These are phyloP conservation scores for Colletotrichum camelliae DNA, from an alignment of 2,329 filamentous ascomycete genomes.

Conservation along the genomic window DNA sequence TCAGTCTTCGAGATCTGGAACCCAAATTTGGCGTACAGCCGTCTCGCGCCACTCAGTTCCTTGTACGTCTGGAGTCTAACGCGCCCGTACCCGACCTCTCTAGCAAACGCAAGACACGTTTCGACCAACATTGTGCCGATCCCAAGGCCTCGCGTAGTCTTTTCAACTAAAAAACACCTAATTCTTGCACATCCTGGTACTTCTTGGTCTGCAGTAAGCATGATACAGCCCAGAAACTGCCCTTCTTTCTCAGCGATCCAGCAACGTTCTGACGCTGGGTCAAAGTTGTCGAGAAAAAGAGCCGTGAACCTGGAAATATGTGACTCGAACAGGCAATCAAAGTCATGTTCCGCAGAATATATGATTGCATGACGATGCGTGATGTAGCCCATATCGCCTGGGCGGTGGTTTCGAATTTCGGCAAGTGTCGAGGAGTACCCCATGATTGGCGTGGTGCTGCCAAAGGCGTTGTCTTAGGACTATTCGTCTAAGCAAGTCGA, in stretches of 20 bases:
- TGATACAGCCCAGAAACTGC: constrained; percentile 29
- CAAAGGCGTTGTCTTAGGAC: background rate
- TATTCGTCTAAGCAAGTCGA: rapidly evolving
- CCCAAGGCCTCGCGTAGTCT: constrained; percentile 22
- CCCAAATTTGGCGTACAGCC: constrained; percentile 25
- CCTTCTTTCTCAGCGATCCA: constrained; percentile 30
- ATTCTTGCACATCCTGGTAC: constrained; percentile 22
- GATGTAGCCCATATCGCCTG: constrained; percentile 29
- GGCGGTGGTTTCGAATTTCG: constrained; percentile 18
- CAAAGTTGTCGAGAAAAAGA: constrained; percentile 28
- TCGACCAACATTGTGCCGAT: constrained; percentile 21
- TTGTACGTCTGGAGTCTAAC: constrained; percentile 25
- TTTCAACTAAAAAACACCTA: constrained; percentile 29
- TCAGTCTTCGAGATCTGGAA: constrained; percentile 7
- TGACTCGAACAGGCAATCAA: constrained; percentile 25
- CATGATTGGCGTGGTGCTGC: background rate
- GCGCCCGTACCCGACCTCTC: constrained; percentile 19
- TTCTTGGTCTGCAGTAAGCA: constrained; percentile 23
- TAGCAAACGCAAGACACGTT: constrained; percentile 25
- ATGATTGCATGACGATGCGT: constrained; percentile 27
- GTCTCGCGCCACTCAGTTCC: constrained; percentile 17
- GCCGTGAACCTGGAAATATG: constrained; percentile 25
- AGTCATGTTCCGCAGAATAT: constrained; percentile 25
- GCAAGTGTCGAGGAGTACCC: background rate
- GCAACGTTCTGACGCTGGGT: constrained; percentile 26